Evolutionary conservation across 2,329 filamentous ascomycete genomes (phyloP).

Genomic region (Penicillium thymicola): DNA sequence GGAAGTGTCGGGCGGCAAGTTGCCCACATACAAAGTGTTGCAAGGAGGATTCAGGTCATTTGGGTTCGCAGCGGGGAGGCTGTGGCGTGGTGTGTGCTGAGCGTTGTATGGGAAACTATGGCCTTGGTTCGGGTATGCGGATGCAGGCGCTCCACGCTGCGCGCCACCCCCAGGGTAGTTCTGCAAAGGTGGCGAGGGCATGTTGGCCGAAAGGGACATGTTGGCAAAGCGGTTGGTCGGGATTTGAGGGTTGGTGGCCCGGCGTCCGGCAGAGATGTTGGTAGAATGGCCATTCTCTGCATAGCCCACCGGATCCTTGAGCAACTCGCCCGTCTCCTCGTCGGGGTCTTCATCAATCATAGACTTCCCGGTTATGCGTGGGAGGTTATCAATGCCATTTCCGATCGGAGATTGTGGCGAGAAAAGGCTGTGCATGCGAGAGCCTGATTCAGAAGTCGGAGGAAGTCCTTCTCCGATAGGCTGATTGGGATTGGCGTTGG

Average conservation of each 20-base stretch:
- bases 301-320: slow-evolving; percentile 63
- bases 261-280: slow-evolving; percentile 50
- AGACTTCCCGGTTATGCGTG: slow-evolving; percentile 57
- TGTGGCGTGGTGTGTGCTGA: slow-evolving; percentile 59
- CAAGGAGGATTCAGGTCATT: slow-evolving; percentile 96
- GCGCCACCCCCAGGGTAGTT: slow-evolving; percentile 51
- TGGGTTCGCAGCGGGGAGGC: slow-evolving; percentile 83
- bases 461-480: slow-evolving; percentile 53
- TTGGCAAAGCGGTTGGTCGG: slow-evolving; percentile 66
- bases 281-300: slow-evolving; percentile 64
- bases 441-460: slow-evolving; percentile 46
- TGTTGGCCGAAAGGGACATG: slow-evolving; percentile 69
- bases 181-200: slow-evolving; percentile 55
- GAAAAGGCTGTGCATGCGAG: slow-evolving; percentile 56
- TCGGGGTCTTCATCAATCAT: slow-evolving; percentile 63
- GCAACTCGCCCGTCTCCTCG: slow-evolving; percentile 60
- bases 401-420: slow-evolving; percentile 60
- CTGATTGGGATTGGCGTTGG: slow-evolving; percentile 46
- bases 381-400: slow-evolving; percentile 52
- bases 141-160: slow-evolving; percentile 48
- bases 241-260: slow-evolving; percentile 68
- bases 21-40: slow-evolving; percentile 98
- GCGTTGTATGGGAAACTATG: slow-evolving; percentile 56
- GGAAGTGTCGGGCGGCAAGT: slow-evolving; percentile 84
- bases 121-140: slow-evolving; percentile 56